Percentiles rank a stretch among this genome's conserved stretches.
These are phyloP conservation scores for Rugosomyces carneus DNA, from an alignment of 1,284 basidiomycete species.

Conservation along the genomic window DNA sequence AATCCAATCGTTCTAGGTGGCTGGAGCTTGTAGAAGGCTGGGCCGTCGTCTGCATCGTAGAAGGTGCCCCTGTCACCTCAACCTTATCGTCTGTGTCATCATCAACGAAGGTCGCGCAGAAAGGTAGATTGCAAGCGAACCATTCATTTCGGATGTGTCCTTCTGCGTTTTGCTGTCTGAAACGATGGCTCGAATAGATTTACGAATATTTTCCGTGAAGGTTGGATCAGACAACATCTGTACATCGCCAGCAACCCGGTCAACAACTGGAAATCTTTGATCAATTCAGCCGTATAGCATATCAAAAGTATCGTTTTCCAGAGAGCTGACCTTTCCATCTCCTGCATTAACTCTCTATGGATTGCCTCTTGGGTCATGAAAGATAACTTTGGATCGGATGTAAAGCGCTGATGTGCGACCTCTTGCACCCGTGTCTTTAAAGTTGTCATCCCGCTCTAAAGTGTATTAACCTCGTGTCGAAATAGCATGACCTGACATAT, in stretches of 20 bases:
- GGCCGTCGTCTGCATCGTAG: conserved; percentile 12
- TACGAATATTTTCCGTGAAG: conserved; percentile 41
- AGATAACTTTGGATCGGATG: conserved; percentile 48
- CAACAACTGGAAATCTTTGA: conserved; percentile 51
- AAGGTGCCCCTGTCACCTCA: conserved; percentile 12
- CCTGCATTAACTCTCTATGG: conserved; percentile 59
- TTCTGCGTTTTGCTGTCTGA: conserved; percentile 28
- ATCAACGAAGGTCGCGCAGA: conserved; percentile 12
- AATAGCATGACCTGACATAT: conserved; percentile 21
- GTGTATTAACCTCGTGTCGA: conserved; percentile 1
- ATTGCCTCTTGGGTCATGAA: conserved; percentile 46
- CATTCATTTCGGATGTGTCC: conserved; percentile 11
- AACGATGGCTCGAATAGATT: conserved; percentile 37
- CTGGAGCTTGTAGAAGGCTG: conserved; percentile 14
- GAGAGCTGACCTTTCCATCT: conserved; percentile 54
- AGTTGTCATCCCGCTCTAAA: conserved; percentile 42
- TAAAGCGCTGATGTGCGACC: conserved; percentile 50
- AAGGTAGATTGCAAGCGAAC: conserved; percentile 14
- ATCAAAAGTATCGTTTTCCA: conserved; percentile 11
- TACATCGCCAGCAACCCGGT: conserved; percentile 54
- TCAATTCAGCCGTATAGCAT: conserved; percentile 5
- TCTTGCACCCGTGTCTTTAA: conserved; percentile 57
- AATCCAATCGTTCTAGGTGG: conserved; percentile 10
- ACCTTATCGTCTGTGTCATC: conserved; percentile 13
- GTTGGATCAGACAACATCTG: conserved; percentile 44